Conservation (phyloP, 2,329 filamentous ascomycete species). For the Penicillium sp. region DNA sequence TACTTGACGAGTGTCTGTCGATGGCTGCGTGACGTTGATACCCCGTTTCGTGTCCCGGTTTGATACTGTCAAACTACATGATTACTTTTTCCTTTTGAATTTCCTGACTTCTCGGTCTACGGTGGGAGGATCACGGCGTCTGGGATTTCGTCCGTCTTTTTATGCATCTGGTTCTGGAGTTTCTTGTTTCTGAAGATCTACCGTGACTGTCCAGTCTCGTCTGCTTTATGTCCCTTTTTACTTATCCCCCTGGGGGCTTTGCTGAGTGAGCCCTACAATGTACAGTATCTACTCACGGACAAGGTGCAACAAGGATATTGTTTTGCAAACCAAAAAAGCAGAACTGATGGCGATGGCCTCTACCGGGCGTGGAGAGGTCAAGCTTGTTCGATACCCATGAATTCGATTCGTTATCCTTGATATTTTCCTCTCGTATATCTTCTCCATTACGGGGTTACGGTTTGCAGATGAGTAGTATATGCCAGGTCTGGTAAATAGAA, state of each 20-base stretch:
- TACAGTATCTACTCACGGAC: constrained; percentile 20
- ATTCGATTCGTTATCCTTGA: constrained; percentile 15
- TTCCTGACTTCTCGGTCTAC: constrained; percentile 18
- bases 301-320: constrained; percentile 1
- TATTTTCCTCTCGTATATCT: neutral
- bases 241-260: constrained; percentile 8
- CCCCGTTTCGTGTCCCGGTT: constrained; percentile 2
- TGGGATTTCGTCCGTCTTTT: constrained; percentile 23
- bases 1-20: constrained; percentile 44
- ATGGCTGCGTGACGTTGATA: constrained; percentile 38
- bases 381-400: constrained; percentile 33
- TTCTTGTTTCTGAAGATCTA: constrained; percentile 20
- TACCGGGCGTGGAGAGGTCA: constrained; percentile 16
- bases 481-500: neutral
- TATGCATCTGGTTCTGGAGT: constrained; percentile 31
- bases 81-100: constrained; percentile 10
- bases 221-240: constrained; percentile 11
- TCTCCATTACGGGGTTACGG: neutral
- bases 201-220: constrained; percentile 12
- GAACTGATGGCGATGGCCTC: constrained; percentile 12
- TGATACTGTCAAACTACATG: neutral
- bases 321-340: constrained; percentile 12
- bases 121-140: constrained; percentile 30
- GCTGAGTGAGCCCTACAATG: constrained; percentile 10
- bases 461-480: neutral